These are phyloP conservation scores for Fusarium sp. DNA, from an alignment of 2,329 filamentous ascomycete species.

Conservation along the genomic window DNA sequence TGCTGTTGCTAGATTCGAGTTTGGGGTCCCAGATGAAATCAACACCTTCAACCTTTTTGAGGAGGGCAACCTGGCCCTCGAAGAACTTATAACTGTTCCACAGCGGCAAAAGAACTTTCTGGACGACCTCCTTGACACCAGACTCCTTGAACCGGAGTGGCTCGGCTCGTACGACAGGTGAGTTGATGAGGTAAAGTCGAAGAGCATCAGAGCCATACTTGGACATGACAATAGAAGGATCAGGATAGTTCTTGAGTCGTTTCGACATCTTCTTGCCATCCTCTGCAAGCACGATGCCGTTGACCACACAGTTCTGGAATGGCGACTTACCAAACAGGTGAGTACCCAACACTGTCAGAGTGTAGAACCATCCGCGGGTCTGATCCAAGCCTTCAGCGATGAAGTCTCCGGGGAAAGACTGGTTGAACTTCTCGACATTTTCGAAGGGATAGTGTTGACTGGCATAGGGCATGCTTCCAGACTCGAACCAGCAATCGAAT, in stretches of 20 bases:
- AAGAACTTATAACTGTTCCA: constrained; percentile 99
- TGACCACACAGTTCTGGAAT: constrained; percentile 97
- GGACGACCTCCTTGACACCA: constrained; percentile 94
- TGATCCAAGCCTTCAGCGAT: constrained; percentile 95
- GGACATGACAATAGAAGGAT: constrained; percentile 84
- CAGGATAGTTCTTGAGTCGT: constrained; percentile 94
- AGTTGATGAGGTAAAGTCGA: constrained; percentile 96
- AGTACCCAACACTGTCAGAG: constrained; percentile 86
- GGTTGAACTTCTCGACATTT: constrained; percentile 83
- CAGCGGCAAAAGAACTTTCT: constrained; percentile 88
- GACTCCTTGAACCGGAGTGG: constrained; percentile 91
- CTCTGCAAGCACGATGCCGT: constrained; percentile 92
- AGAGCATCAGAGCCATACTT: constrained; percentile 93
- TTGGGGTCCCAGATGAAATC: constrained; percentile 84
- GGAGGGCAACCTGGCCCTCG: constrained; percentile 83
- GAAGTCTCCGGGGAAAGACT: constrained; percentile 90
- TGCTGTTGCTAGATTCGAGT: constrained; percentile 81
- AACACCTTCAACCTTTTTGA: constrained; percentile 86
- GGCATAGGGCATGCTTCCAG: constrained; percentile 94
- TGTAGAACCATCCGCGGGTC: constrained; percentile 98
- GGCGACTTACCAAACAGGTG: constrained; percentile 87
- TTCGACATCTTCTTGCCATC: constrained; percentile 99
- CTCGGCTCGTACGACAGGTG: constrained; percentile 91
- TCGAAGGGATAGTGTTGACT: constrained; percentile 94
- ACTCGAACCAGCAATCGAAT: constrained; percentile 98